Percentiles rank a stretch among this genome's conserved stretches.
These are phyloP conservation scores for Diaporthe citrichinensis DNA, from an alignment of 2,329 filamentous ascomycete genomes.

Conservation along the genomic window DNA sequence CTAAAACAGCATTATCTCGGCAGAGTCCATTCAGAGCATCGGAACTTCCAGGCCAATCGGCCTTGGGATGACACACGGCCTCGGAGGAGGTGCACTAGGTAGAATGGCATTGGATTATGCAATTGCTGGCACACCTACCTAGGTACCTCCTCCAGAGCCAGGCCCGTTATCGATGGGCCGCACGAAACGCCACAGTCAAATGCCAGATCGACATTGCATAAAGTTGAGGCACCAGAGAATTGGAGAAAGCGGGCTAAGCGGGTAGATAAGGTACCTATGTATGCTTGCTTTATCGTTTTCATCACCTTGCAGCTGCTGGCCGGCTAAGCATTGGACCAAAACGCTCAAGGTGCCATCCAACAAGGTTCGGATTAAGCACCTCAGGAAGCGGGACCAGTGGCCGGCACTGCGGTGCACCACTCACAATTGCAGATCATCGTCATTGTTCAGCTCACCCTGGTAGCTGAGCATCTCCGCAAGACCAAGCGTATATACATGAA, in stretches of 20 bases:
- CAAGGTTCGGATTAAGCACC: neutral
- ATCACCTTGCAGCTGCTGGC: neutral
- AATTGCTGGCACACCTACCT: neutral
- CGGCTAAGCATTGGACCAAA: conserved; percentile 1
- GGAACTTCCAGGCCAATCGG: too few relatives aligned
- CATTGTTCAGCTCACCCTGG: neutral
- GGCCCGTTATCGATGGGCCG: neutral
- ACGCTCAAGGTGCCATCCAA: neutral
- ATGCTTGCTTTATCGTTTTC: neutral
- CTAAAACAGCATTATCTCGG: too few relatives aligned
- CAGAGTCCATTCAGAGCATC: too few relatives aligned
- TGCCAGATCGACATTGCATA: neutral
- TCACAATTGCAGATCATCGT: neutral
- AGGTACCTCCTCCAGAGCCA: neutral
- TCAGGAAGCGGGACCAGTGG: neutral
- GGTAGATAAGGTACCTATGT: neutral
- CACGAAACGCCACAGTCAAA: neutral
- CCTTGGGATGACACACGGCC: too few relatives aligned
- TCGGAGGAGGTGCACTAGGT: too few relatives aligned
- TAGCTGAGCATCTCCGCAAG: neutral
- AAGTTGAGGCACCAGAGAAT: neutral
- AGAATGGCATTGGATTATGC: too few relatives aligned
- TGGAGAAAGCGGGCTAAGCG: neutral
- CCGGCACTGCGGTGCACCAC: conserved; percentile 17
- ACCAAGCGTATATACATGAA: neutral